phyloP scores from a whole-genome alignment of 495 filamentous ascomycete species.

The Rhizodiscina lignyota region DNA sequence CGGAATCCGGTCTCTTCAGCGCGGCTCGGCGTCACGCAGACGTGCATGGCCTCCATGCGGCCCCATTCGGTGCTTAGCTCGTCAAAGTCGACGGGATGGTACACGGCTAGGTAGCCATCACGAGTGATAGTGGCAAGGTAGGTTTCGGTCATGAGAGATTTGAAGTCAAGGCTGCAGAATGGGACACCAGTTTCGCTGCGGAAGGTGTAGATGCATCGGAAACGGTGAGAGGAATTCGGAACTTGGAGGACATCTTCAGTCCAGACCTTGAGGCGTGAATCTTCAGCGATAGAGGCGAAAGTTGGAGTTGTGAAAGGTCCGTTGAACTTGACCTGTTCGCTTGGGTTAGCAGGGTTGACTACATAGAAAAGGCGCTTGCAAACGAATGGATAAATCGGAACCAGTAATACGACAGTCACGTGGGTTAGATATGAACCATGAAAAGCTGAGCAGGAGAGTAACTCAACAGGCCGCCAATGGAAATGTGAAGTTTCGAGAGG shows the following conservation, averaged over 20 bases:
- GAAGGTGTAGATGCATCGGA: constrained; percentile 45
- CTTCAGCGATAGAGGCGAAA: constrained; percentile 59
- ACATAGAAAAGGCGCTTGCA: constrained; percentile 3
- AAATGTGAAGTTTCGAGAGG: too few species aligned
- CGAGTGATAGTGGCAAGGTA: constrained; percentile 72
- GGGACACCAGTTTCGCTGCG: constrained; percentile 40
- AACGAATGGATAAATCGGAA: constrained; percentile 1
- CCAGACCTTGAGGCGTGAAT: constrained; percentile 80
- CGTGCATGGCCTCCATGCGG: too few species aligned
- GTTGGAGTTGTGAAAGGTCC: constrained; percentile 44
- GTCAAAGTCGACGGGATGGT: constrained; percentile 78
- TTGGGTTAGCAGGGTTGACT: constrained; percentile 3
- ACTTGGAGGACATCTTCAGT: constrained; percentile 66
- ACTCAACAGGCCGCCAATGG: too few species aligned
- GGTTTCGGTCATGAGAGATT: constrained; percentile 51
- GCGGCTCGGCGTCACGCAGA: constrained; percentile 49
- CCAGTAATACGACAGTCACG: too few species aligned
- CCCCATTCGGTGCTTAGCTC: constrained; percentile 33
- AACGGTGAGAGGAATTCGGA: constrained; percentile 56
- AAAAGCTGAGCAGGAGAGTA: too few species aligned
- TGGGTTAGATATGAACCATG: too few species aligned
- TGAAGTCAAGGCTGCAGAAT: constrained; percentile 66
- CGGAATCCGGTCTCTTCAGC: constrained; percentile 71
- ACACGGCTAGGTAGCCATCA: constrained; percentile 62
- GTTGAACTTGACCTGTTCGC: constrained; percentile 60